These are phyloP conservation scores for Grammothele lineata DNA, from an alignment of 768 basidiomycete genomes.

Conservation along the genomic window DNA sequence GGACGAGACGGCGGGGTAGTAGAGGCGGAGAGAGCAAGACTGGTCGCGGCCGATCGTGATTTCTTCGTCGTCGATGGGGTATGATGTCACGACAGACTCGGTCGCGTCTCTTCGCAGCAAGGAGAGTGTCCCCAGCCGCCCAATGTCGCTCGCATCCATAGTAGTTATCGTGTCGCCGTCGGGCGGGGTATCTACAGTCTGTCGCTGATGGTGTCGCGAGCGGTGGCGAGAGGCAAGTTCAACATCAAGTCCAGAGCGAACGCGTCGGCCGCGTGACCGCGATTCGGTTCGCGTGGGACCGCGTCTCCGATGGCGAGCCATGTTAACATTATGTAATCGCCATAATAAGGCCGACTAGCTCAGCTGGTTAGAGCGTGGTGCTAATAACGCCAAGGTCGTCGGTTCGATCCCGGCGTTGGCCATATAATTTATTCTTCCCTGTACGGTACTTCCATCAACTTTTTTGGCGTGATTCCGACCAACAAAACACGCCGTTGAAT, in stretches of 20 bases:
- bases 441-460: too few relatives aligned
- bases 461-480: too few relatives aligned
- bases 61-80: conserved; percentile 65
- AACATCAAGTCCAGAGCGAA: conserved; percentile 2
- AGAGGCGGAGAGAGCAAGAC: conserved; percentile 61
- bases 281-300: neutral
- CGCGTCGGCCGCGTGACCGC: conserved; percentile 3
- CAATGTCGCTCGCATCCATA: conserved; percentile 52
- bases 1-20: conserved; percentile 58
- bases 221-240: neutral
- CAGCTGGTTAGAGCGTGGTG: conserved; percentile 93
- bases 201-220: neutral
- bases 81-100: conserved; percentile 51
- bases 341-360: conserved; percentile 70
- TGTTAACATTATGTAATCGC: too few relatives aligned
- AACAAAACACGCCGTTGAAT: too few relatives aligned
- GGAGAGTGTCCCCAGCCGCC: conserved; percentile 60
- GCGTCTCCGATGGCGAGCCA: neutral
- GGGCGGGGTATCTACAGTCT: too few relatives aligned
- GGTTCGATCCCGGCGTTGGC: conserved; percentile 21
- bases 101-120: conserved; percentile 52
- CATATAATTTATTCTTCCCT: too few relatives aligned
- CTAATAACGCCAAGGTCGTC: conserved; percentile 45
- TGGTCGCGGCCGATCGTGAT: conserved; percentile 68
- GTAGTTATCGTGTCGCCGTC: neutral